A percentile compares a stretch with the other conserved stretches of the same genome.
Conservation (phyloP, 2,329 filamentous ascomycete species). For the Hortaea sp. region DNA sequence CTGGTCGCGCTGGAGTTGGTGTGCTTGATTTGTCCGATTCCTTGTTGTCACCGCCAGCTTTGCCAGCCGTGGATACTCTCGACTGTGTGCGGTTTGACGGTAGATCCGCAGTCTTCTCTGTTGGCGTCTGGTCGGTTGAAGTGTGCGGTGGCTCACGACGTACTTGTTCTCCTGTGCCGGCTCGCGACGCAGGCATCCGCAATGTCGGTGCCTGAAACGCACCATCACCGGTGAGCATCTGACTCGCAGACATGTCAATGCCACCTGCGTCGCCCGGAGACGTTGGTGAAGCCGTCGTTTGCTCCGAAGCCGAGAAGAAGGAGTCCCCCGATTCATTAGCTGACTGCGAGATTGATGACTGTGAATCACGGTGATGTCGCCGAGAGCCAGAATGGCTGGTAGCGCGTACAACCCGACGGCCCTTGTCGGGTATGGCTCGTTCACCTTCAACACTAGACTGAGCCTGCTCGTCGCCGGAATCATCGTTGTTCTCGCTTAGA, state of each 20-base stretch:
- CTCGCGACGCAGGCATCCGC: constrained; percentile 14
- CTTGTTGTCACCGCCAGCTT: not conserved
- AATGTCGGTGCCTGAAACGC: constrained; percentile 77
- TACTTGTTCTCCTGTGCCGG: constrained; percentile 14
- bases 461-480: not conserved
- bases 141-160: constrained; percentile 28
- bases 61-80: not conserved
- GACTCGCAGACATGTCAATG: constrained; percentile 61
- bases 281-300: constrained; percentile 12
- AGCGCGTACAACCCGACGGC: constrained; percentile 53
- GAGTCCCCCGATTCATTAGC: constrained; percentile 62
- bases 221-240: constrained; percentile 78
- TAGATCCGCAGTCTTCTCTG: constrained; percentile 7
- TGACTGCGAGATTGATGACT: constrained; percentile 39
- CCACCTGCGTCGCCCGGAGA: constrained; percentile 7
- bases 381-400: constrained; percentile 43
- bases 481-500: not conserved
- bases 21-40: not conserved
- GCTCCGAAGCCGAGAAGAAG: constrained; percentile 37
- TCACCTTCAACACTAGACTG: constrained; percentile 22
- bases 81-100: not conserved
- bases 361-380: constrained; percentile 35
- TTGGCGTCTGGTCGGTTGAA: constrained; percentile 19
- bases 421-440: constrained; percentile 28
- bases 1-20: not conserved